Evolutionary conservation across 441 rosid species (phyloP), one percentile per base, ranked within the genome.

Genomic region (Erodium trifolium): DNA sequence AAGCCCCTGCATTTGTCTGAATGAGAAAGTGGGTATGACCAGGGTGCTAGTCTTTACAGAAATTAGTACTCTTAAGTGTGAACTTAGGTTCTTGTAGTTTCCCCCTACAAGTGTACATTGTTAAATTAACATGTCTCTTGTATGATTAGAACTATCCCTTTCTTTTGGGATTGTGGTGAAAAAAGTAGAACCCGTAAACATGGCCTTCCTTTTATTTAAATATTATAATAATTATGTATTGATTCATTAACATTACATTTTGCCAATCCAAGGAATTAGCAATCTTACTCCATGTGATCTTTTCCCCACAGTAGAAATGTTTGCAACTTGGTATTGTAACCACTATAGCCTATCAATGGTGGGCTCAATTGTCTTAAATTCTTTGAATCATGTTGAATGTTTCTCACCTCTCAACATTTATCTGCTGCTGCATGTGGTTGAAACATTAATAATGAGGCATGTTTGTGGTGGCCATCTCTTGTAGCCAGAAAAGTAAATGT

Each of bases 341-440:
- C 29, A 62, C 16, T 62, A 12, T 27, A 10, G 34, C 14, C 65
- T 27, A 62, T 62, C 37, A 62, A 62, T 62, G 37, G 37, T 27
- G 65, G 35, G 14, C 27, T 62, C 35, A 7, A 17, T 27, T 27
- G 65, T 62, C 65, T 62, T 29, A 62, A 62, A 23, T 59, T 59
- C 63, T 59, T 59, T 18, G 63, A 59, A 17, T 14, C 65, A 62
- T 12, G 65, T 62, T 62, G 65, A 62, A 23, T 62, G 65, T 62
- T 62, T 62, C 37, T 62, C 65, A 62, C 16, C 65, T 12, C 12
- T 11, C 14, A 62, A 11, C 65, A 62, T 62, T 59, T 12, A 62
- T 62, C 14, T 62, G 37, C 65, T 60, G 9, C 3, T 62, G 65
- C 65, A 62, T 62, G 65, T 62, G 65, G 35, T 27, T 62, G 34